Base-by-base conservation (phyloP, 139 green algal genomes). In the Pseudopediastrum boryanum region DNA sequence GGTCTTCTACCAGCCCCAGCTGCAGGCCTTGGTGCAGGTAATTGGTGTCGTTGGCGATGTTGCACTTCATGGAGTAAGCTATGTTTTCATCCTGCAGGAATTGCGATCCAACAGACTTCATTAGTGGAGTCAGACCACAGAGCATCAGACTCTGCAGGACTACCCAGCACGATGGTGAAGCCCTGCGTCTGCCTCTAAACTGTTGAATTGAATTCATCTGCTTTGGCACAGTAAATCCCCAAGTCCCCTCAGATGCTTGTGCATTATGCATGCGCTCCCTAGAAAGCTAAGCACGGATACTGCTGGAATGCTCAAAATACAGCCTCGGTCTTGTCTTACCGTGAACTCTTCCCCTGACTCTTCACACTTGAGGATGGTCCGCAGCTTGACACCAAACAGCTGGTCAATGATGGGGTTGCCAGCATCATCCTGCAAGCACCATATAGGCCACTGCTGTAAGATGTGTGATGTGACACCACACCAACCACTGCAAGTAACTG, bases 1-100 rank as follows among this genome's bases (percentile, higher is more conserved):
- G 83, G 86, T 98, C 94, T 29, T 94, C 94, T 62, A 89, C 85
- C 36, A 99, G 85, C 1, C 84, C 94, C 52, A 97, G 83, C 35
- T 85, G 71, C 39, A 99, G 88, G 62, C 96, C 96, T 72, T 91
- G 83, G 67, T 92, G 84, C 46, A 99, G 75, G 80, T 98, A 91
- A 84, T 98, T 98, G 36, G 95, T 90, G 31, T 97, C 90, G 38
- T 70, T 75, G 63, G 86, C 90, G 79, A 99, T 99, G 93, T 99
- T 98, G 90, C 95, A 98, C 85, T 98, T 97, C 56, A 99, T 84
- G 44, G 84, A 94, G 77, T 91, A 94, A 27, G 70, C 77, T 23
- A 71, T 89, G 13, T 48, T 75, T 10, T 91, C 79, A 66, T 94
- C 89, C 86, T 94, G 66, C 72, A 78, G 23, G 41, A 69, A 27